phyloP scores from a whole-genome alignment of 257 asterid genomes.

The Jacaranda copaia region DNA sequence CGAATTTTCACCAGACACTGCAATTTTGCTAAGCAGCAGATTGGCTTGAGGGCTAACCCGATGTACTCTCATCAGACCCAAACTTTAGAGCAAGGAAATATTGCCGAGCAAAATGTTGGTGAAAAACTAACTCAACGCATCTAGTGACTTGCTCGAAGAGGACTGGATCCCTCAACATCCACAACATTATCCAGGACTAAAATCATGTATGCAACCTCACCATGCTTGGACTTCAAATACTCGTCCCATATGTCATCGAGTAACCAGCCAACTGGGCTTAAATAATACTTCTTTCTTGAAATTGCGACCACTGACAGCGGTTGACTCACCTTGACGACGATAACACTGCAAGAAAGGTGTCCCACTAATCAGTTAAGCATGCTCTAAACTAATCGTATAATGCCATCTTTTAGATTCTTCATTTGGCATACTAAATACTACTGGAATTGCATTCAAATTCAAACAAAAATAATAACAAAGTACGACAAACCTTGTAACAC shows the following conservation, averaged over 20 bases:
- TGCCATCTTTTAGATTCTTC: neutral
- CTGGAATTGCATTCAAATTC: neutral
- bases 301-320: constrained; percentile 73
- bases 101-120: constrained; percentile 4
- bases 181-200: neutral
- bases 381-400: neutral
- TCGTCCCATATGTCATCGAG: constrained; percentile 53
- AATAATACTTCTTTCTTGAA: constrained; percentile 63
- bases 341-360: constrained; percentile 68
- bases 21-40: constrained; percentile 1
- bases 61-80: neutral
- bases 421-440: neutral
- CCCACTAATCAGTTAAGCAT: constrained; percentile 20
- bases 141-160: constrained; percentile 12
- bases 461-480: neutral
- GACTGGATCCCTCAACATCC: constrained; percentile 8
- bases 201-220: constrained; percentile 28
- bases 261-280: constrained; percentile 94
- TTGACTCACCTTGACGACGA: constrained; percentile 93
- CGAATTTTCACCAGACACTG: neutral
- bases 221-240: neutral
- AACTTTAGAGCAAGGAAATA: neutral
- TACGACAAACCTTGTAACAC: constrained; percentile 83
- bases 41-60: constrained; percentile 1
- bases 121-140: constrained; percentile 13